Evolutionary conservation across 148 eudicot species (phyloP).

Genomic region (Diospyros lotus): DNA sequence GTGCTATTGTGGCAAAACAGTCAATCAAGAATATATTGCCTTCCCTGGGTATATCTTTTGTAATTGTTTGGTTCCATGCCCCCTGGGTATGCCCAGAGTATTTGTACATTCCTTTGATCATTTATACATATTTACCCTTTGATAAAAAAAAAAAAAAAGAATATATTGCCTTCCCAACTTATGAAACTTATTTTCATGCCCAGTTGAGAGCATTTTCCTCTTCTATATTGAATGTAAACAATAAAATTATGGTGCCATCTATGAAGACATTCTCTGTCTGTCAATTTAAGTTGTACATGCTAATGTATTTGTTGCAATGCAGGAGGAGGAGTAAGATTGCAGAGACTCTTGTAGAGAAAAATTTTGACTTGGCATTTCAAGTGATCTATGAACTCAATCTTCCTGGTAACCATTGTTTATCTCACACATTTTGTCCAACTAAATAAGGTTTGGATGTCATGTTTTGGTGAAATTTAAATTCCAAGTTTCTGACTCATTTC

Average conservation of each 20-base stretch:
- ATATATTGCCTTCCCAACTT: background rate
- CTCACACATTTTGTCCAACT: background rate
- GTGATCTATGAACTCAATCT: conserved; percentile 79
- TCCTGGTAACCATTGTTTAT: conserved; percentile 49
- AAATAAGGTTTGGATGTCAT: background rate
- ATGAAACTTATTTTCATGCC: background rate
- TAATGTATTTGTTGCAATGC: conserved; percentile 28
- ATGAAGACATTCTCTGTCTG: no score
- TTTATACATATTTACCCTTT: no score
- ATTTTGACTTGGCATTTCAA: conserved; percentile 89
- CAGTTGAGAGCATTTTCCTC: background rate
- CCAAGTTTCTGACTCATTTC: conserved; percentile 18
- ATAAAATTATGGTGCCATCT: no score
- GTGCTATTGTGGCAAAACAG: background rate
- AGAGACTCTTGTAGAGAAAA: conserved; percentile 89
- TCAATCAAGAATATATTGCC: background rate
- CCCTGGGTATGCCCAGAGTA: no score
- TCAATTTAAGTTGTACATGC: background rate
- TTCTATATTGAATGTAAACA: no score
- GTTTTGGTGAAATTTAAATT: conserved; percentile 11
- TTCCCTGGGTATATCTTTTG: background rate
- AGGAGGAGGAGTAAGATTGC: conserved; percentile 95
- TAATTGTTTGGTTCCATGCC: no score
- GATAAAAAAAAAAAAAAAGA: background rate
- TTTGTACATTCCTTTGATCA: no score